phyloP scores from a whole-genome alignment of 768 basidiomycete genomes.

The Collybia sordida region DNA sequence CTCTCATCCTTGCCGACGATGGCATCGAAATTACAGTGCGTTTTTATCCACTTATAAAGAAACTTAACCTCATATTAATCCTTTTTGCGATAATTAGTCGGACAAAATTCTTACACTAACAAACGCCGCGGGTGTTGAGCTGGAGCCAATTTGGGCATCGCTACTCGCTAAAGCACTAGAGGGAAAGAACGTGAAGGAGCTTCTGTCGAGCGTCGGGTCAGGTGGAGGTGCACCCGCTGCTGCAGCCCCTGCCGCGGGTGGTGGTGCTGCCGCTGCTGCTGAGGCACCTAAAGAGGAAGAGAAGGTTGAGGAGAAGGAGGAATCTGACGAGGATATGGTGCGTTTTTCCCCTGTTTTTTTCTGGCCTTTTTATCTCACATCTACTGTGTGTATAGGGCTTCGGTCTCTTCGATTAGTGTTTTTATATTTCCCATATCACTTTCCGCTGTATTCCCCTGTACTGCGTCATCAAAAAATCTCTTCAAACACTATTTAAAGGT shows the following conservation, averaged over 20 bases:
- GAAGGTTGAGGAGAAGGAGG: constrained; percentile 86
- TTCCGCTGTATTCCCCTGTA: constrained; percentile 13
- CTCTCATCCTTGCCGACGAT: constrained; percentile 98
- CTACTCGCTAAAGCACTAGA: constrained; percentile 98
- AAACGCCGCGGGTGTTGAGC: constrained; percentile 75
- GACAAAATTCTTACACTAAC: constrained; percentile 93
- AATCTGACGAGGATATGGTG: constrained; percentile 90
- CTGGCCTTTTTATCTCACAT: background rate
- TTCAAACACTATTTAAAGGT: constrained; percentile 7
- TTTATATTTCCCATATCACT: constrained; percentile 12
- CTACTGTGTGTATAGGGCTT: constrained; percentile 74
- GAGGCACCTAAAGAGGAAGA: constrained; percentile 77
- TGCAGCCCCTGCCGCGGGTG: constrained; percentile 43
- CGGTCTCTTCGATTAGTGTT: constrained; percentile 88
- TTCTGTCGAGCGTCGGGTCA: constrained; percentile 92
- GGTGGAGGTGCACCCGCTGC: constrained; percentile 86
- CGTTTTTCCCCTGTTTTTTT: constrained; percentile 20
- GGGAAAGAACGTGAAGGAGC: constrained; percentile 96
- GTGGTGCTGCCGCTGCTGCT: constrained; percentile 61
- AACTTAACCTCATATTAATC: no score
- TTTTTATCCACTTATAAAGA: constrained; percentile 14
- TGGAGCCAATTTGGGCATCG: constrained; percentile 97
- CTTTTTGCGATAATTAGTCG: constrained; percentile 44
- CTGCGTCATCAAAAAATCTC: constrained; percentile 11
- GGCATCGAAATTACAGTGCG: constrained; percentile 95